Evolutionary conservation across 345 rosid species (phyloP).

Genomic region (Viola odorata): DNA sequence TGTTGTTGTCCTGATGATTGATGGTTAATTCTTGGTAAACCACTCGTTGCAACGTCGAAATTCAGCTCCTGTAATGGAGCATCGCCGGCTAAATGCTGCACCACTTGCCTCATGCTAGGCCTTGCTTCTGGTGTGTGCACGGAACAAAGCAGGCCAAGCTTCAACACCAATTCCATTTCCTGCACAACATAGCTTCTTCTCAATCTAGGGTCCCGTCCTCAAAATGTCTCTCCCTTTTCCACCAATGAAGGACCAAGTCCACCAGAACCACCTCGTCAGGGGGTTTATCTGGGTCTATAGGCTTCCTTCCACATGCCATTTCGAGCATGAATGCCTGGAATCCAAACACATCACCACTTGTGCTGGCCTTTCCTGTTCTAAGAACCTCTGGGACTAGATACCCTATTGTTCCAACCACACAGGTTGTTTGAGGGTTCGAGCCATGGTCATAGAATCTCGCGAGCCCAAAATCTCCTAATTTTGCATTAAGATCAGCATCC

Average conservation of each 20-base stretch:
- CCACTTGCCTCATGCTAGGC: conserved; percentile 20
- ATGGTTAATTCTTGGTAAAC: neutral
- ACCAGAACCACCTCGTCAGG: conserved; percentile 7
- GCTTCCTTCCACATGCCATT: conserved; percentile 18
- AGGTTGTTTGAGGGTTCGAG: conserved; percentile 16
- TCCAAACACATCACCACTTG: conserved; percentile 13
- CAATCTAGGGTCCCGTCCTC: conserved; percentile 12
- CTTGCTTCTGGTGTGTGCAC: conserved; percentile 1
- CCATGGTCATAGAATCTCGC: conserved; percentile 19
- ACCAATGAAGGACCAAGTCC: conserved; percentile 12
- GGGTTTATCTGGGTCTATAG: neutral
- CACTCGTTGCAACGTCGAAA: neutral
- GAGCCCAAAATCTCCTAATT: conserved; percentile 20
- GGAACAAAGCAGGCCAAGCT: conserved; percentile 16
- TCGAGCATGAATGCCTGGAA: conserved; percentile 16
- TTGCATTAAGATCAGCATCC: conserved; percentile 16
- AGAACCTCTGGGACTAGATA: conserved; percentile 17
- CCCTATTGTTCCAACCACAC: conserved; percentile 18
- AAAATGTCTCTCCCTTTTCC: conserved; percentile 11
- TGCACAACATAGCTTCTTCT: conserved; percentile 1
- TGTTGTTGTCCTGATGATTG: neutral
- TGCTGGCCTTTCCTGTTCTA: conserved; percentile 10
- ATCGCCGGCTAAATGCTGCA: conserved; percentile 11
- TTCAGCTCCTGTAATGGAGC: conserved; percentile 5
- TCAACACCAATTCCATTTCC: conserved; percentile 17